phyloP scores from a whole-genome alignment of 2,329 filamentous ascomycete species.

The Thelonectria rubi region DNA sequence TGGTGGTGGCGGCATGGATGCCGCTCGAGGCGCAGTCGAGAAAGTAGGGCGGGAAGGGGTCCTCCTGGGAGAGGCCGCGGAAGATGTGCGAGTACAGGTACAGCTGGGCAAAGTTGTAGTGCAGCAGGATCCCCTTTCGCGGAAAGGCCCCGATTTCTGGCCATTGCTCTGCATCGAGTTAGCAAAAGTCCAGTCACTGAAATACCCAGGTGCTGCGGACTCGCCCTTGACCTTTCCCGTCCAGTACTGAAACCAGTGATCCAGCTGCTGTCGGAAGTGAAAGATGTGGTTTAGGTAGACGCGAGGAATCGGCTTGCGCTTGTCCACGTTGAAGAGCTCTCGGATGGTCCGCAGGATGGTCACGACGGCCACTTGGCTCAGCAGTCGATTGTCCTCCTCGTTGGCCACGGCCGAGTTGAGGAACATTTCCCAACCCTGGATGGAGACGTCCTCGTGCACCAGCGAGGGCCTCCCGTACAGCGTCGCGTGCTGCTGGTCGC shows the following conservation, averaged over 20 bases:
- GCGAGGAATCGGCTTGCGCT: constrained; percentile 59
- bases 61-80: constrained; percentile 45
- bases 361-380: constrained; percentile 67
- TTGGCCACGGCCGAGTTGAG: constrained; percentile 58
- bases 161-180: constrained; percentile 36
- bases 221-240: constrained; percentile 43
- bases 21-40: constrained; percentile 41
- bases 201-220: constrained; percentile 1
- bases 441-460: constrained; percentile 64
- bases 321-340: constrained; percentile 65
- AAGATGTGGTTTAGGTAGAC: constrained; percentile 59
- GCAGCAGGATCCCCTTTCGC: constrained; percentile 48
- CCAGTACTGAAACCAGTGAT: constrained; percentile 51
- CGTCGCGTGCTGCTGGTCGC: constrained; percentile 68
- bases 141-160: constrained; percentile 50
- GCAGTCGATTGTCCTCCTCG: constrained; percentile 62
- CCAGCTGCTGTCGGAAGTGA: constrained; percentile 47
- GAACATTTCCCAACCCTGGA: constrained; percentile 64
- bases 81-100: constrained; percentile 51
- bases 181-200: not conserved
- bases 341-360: constrained; percentile 65
- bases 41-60: constrained; percentile 42
- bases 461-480: constrained; percentile 66
- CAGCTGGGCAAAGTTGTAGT: constrained; percentile 52
- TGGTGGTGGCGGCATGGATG: constrained; percentile 50